phyloP scores from a whole-genome alignment of 441 rosid genomes.

The Syzygium syzygioides region DNA sequence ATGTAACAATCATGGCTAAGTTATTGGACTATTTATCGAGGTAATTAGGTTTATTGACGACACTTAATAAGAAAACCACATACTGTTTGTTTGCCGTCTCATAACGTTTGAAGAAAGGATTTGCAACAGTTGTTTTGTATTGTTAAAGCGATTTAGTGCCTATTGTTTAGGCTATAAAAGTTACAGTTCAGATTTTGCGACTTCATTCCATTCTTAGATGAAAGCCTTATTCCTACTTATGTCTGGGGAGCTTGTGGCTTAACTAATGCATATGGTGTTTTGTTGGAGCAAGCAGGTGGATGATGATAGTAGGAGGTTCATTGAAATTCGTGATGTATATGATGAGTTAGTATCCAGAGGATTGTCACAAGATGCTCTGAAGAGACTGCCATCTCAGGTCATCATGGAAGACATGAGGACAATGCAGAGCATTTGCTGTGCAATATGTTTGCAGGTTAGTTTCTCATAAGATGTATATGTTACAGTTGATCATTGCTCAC shows the following conservation, averaged over 20 bases:
- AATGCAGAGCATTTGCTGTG: slow-evolving; percentile 42
- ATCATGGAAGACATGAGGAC: slow-evolving; percentile 45
- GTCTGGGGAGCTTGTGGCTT: background rate
- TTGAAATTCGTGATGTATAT: slow-evolving; percentile 32
- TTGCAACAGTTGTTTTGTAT: background rate
- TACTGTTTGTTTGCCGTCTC: background rate
- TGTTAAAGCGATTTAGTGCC: background rate
- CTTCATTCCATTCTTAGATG: background rate
- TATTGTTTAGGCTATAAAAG: background rate
- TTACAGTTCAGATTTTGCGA: background rate
- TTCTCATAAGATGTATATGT: background rate
- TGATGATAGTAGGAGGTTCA: slow-evolving; percentile 31
- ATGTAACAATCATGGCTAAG: background rate
- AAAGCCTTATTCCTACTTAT: background rate
- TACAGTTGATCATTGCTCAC: background rate
- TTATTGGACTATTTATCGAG: background rate
- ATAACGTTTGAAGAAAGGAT: background rate
- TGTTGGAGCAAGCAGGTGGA: slow-evolving; percentile 35
- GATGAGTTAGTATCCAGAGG: slow-evolving; percentile 47
- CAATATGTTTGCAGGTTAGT: slow-evolving; percentile 75
- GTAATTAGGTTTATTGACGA: background rate
- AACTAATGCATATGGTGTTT: background rate
- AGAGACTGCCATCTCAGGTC: slow-evolving; percentile 56
- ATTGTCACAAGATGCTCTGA: slow-evolving; percentile 52
- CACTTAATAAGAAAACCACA: background rate